Percentiles rank a stretch among this genome's conserved stretches.
phyloP scores from a whole-genome alignment of 176 grass and related monocot genomes.

The Carex scoparia region DNA sequence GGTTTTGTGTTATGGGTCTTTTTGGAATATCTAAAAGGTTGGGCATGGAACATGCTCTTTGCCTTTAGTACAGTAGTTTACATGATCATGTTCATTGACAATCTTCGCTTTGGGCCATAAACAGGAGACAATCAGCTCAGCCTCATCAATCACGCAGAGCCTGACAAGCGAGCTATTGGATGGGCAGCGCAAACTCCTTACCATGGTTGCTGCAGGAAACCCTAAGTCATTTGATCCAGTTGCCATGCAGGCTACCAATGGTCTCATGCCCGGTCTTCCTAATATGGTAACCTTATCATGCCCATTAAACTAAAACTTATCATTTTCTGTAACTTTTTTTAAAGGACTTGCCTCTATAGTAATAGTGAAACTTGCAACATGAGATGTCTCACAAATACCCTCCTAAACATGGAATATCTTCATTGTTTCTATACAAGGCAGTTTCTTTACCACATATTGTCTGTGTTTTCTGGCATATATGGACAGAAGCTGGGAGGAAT shows the following conservation, averaged over 20 bases:
- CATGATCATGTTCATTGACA: not conserved
- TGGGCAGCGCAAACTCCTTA: conserved; percentile 71
- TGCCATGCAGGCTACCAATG: conserved; percentile 49
- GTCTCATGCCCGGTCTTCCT: conserved; percentile 44
- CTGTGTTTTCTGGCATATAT: not conserved
- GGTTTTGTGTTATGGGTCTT: not conserved
- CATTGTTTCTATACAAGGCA: not conserved
- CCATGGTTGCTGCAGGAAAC: conserved; percentile 52
- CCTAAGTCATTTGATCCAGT: conserved; percentile 32
- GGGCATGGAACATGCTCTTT: not conserved
- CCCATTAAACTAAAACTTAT: not conserved
- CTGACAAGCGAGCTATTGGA: conserved; percentile 77
- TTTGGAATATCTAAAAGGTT: not conserved
- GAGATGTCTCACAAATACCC: not conserved
- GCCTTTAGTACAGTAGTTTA: not conserved
- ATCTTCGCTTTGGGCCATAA: not conserved
- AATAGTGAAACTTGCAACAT: not conserved
- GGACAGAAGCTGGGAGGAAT: not conserved
- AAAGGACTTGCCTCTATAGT: not conserved
- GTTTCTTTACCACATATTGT: not conserved
- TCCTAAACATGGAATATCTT: not conserved
- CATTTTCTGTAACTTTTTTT: not conserved
- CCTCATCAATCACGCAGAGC: conserved; percentile 63
- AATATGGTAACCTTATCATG: conserved; percentile 37
- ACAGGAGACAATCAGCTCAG: conserved; percentile 79